Evolutionary conservation across 345 rosid species (phyloP), one percentile per base, ranked within the genome.

Genomic region (Arabis hirsuta): DNA sequence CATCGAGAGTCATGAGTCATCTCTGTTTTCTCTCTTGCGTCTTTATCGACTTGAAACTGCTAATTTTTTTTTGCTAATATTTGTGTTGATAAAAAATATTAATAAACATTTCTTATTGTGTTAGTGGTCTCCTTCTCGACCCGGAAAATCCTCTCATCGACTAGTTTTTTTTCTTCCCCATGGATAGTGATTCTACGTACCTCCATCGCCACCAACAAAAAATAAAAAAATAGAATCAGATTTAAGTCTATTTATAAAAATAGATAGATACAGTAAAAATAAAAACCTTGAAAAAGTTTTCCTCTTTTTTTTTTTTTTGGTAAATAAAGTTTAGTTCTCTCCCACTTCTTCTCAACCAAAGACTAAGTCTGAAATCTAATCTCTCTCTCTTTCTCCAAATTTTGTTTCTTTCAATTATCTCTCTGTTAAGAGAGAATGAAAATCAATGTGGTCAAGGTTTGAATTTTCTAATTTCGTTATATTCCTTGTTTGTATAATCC

Each of bases 81-180:
- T 10, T 36, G 1, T 36, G 41, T 36, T 36, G 9, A 8, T 22
- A 1, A 36, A 36, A 32, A 32, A 36, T 7, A 36, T 9, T 36
- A 7, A 2, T 36, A 36, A 3, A 27, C 4, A 36, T 36, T 32
- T 36, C 1, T 10, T 36, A 9, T 36, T 53, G 55, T 56, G 24
- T 46, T 36, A 5, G 7, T 20, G 53, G 61, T 71, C 26, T 70
- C 38, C 39, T 16, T 46, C 41, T 70, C 43, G 7, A 41, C 34
- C 74, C 76, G 76, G 4, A 20, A 72, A 53, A 20, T 9, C 55
- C 62, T 72, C 76, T 62, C 36, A 16, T 62, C 69, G 62, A 42
- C 67, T 50, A 29, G 47, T 69, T 69, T 41, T 69, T 41, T 66
- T 16, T 9, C 11, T 36, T 55, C 4, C 43, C 43, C 26, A 66